phyloP scores from a whole-genome alignment of 768 basidiomycete genomes.

The Lentinus brumalis region DNA sequence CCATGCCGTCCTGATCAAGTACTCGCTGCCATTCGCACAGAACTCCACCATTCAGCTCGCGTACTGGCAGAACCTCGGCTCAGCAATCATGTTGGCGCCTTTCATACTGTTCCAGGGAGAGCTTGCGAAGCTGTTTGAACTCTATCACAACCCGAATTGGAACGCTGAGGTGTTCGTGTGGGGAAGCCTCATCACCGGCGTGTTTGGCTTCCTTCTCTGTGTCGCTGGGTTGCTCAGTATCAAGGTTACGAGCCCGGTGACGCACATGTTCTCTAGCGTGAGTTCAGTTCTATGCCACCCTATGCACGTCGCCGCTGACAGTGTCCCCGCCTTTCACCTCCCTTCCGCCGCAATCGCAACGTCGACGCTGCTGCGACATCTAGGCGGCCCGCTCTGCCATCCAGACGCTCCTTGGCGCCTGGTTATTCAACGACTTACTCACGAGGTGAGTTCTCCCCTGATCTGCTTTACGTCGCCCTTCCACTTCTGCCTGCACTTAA shows the following conservation, averaged over 20 bases:
- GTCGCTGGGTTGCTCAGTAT: constrained; percentile 79
- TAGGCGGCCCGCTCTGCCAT: constrained; percentile 82
- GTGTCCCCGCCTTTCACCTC: neutral
- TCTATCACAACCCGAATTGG: constrained; percentile 46
- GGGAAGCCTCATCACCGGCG: constrained; percentile 69
- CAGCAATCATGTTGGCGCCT: constrained; percentile 63
- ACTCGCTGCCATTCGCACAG: constrained; percentile 64
- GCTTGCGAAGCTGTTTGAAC: constrained; percentile 39
- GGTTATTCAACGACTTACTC: constrained; percentile 73
- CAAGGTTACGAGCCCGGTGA: constrained; percentile 80
- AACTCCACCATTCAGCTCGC: constrained; percentile 75
- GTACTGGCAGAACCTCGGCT: constrained; percentile 78
- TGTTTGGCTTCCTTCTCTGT: constrained; percentile 83
- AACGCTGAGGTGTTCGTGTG: constrained; percentile 56
- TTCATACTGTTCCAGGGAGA: constrained; percentile 64
- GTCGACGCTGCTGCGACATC: neutral
- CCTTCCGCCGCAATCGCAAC: neutral
- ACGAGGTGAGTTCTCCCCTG: constrained; percentile 54
- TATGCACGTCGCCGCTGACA: neutral
- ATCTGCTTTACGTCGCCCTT: neutral
- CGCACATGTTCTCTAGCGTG: constrained; percentile 84
- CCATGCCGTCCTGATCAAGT: constrained; percentile 76
- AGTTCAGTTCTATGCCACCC: constrained; percentile 31
- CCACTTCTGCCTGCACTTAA: neutral
- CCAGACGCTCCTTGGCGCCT: constrained; percentile 79